Evolutionary conservation across 1,139 yeast genomes (phyloP).

Genomic region (Pneumocystis carinii): DNA sequence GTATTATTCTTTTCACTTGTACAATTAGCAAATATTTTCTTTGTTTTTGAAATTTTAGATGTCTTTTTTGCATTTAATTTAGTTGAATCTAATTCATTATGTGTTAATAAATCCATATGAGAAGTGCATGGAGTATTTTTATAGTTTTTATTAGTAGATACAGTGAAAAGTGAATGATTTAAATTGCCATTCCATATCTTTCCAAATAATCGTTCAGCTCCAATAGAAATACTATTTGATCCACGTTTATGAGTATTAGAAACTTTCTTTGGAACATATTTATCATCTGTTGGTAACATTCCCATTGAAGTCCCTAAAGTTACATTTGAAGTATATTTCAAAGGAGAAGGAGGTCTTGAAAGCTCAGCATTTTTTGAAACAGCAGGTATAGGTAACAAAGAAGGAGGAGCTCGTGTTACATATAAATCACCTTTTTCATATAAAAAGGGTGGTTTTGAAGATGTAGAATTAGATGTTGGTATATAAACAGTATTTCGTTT

Average conservation of each 20-base stretch:
- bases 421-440: background rate
- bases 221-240: background rate
- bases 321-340: background rate
- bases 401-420: background rate
- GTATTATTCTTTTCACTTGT: background rate
- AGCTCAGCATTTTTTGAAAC: constrained; percentile 1
- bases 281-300: background rate
- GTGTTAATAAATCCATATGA: background rate
- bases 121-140: background rate
- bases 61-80: background rate
- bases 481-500: background rate
- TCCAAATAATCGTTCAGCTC: background rate
- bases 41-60: background rate
- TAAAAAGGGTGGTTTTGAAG: background rate
- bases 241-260: background rate
- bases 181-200: background rate
- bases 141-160: background rate
- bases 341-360: constrained; percentile 1
- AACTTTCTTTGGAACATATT: background rate
- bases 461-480: background rate
- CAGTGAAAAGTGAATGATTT: background rate
- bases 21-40: background rate
- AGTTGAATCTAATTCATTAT: background rate
- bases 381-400: background rate
- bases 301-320: background rate